phyloP scores from a whole-genome alignment of 495 filamentous ascomycete genomes.

The Aspergillus baeticus region DNA sequence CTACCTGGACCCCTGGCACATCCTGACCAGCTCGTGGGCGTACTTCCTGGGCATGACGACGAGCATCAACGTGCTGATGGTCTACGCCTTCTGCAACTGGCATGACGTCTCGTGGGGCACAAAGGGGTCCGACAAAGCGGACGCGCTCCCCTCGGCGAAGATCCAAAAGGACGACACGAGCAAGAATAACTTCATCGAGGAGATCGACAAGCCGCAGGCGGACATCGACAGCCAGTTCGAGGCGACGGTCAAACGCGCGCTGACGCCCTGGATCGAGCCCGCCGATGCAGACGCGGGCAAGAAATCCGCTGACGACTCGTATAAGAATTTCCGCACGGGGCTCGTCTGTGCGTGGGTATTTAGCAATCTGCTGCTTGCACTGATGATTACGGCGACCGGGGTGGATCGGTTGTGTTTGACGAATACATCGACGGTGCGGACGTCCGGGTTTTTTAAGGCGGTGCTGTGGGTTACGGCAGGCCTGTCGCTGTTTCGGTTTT shows the following conservation, averaged over 20 bases:
- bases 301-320: conserved; percentile 92
- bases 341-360: conserved; percentile 93
- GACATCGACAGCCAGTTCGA: conserved; percentile 99
- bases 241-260: conserved; percentile 89
- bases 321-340: conserved; percentile 97
- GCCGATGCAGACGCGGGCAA: conserved; percentile 73
- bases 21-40: conserved; percentile 96
- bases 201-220: conserved; percentile 93
- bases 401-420: conserved; percentile 80
- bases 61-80: conserved; percentile 98
- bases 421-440: conserved; percentile 61
- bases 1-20: conserved; percentile 99
- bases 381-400: conserved; percentile 84
- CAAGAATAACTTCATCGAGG: conserved; percentile 88
- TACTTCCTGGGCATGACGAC: conserved; percentile 93
- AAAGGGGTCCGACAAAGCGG: conserved; percentile 97
- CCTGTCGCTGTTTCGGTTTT: conserved; percentile 81
- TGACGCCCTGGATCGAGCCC: conserved; percentile 73
- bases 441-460: conserved; percentile 84
- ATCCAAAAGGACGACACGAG: conserved; percentile 77
- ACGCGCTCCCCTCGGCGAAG: conserved; percentile 85
- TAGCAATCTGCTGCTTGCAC: conserved; percentile 83
- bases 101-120: conserved; percentile 99
- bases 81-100: conserved; percentile 99
- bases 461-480: conserved; percentile 89